Conservation (phyloP, 176 grass and related monocot genomes). For the Saccharum spontaneum region DNA sequence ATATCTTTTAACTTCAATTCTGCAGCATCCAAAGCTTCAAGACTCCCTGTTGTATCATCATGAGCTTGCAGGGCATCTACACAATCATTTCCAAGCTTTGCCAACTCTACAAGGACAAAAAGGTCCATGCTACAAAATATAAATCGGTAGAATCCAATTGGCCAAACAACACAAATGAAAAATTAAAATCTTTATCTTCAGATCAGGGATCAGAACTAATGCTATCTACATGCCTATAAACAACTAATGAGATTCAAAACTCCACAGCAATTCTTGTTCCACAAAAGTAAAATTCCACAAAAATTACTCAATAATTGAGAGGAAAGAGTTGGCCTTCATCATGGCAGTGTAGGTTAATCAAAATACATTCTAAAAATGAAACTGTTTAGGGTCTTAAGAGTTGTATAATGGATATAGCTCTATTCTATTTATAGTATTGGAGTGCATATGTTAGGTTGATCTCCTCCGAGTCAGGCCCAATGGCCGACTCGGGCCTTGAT, state of each 20-base stretch:
- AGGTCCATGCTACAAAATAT: background rate
- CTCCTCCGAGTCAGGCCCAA: too few species aligned
- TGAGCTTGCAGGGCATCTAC: constrained; percentile 76
- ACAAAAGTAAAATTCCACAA: background rate
- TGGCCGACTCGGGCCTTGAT: too few species aligned
- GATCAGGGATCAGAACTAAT: background rate
- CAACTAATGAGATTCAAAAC: background rate
- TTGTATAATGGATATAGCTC: background rate
- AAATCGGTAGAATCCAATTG: background rate
- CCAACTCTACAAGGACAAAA: constrained; percentile 59
- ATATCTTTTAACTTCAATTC: constrained; percentile 87
- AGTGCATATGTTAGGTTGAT: too few species aligned
- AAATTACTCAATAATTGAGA: background rate
- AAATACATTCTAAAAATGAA: background rate
- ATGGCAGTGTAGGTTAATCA: background rate
- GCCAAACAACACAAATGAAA: background rate
- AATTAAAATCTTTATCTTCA: background rate
- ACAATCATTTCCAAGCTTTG: constrained; percentile 78
- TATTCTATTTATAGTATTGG: background rate
- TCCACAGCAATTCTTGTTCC: background rate
- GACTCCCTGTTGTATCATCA: constrained; percentile 63
- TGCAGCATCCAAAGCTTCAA: constrained; percentile 63
- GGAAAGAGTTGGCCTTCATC: background rate
- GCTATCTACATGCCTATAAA: background rate
- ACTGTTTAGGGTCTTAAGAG: background rate